Evolutionary conservation across 1,139 yeast species (phyloP), one percentile per base, ranked within the genome.

Genomic region (Pneumocystis carinii): DNA sequence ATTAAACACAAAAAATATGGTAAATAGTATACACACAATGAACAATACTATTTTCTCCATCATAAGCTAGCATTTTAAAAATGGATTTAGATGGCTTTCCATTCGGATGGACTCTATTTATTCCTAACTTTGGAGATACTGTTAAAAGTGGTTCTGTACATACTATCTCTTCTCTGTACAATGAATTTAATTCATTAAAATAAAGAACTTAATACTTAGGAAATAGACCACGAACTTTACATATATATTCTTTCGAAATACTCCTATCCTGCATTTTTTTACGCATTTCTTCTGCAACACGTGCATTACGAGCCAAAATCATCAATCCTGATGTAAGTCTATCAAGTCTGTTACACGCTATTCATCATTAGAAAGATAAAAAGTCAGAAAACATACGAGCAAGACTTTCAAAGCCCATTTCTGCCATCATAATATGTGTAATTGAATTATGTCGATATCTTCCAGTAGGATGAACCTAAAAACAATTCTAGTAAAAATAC

Each of bases 301-400:
- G 80, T 0, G 95, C 82, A 10, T 83, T 86, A 71, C 87, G 88
- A 2, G 96, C 97, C 65, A 94, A 73, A 70, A 94, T 87, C 96
- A 94, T 90, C 58, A 94, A 77, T 0, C 99, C 99, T 70, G 96
- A 87, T 0, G 99, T 94, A 60, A 92, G 77, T 66, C 96, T 76
- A 72, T 94, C 99, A 35, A 94, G 77, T 64, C 99, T 78, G 71
- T 92, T 92, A 72, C 97, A 90, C 48, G 60, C 38, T 19, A 14
- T 57, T 39, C 19, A 53, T 29, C 35, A 41, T 36, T 48, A 61
- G 41, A 15, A 53, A 55, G 17, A n/a, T 6, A n/a, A 59, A 29
- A 48, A 14, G 37, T 7, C 29, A 32, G 53, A 35, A 32, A 8
- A 70, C 74, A 64, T 64, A 72, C 74, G 96, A 71, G 89, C n/a